Evolutionary conservation across 2,329 filamentous ascomycete species (phyloP).

Genomic region (Fonsecaea nubica): DNA sequence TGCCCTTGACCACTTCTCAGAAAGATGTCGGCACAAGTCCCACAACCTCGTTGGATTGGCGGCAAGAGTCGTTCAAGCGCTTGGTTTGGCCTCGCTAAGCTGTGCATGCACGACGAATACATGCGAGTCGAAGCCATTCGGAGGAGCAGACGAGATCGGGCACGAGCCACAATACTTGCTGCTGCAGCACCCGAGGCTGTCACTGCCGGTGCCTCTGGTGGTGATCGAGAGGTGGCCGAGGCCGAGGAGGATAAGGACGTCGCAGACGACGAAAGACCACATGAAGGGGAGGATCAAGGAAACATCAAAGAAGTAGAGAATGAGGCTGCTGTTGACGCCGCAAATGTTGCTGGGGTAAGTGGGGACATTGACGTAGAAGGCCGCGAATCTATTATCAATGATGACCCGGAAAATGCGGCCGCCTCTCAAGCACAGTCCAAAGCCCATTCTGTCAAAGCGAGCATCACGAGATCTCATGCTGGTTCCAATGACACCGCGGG

Average conservation of each 20-base stretch:
- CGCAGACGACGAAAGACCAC: neutral
- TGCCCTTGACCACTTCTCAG: neutral
- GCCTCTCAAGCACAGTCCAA: neutral
- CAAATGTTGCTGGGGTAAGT: neutral
- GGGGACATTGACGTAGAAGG: neutral
- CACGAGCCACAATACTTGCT: neutral
- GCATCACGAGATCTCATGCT: neutral
- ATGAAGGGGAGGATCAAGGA: neutral
- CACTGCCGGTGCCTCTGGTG: neutral
- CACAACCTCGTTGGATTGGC: slow-evolving; percentile 16
- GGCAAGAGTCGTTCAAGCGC: slow-evolving; percentile 19
- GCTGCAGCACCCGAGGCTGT: neutral
- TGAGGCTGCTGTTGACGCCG: neutral
- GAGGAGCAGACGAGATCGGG: slow-evolving; percentile 13
- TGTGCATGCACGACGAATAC: slow-evolving; percentile 26
- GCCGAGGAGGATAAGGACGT: neutral
- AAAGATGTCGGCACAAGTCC: slow-evolving; percentile 13
- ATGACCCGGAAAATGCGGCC: neutral
- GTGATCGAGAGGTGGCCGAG: neutral
- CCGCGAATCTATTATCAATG: neutral
- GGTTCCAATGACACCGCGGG: neutral
- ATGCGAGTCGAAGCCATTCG: slow-evolving; percentile 24
- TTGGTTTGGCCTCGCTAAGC: slow-evolving; percentile 27
- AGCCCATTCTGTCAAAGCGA: neutral
- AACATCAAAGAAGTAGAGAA: neutral